These are phyloP conservation scores for Nasturtium officinale DNA, from an alignment of 345 rosid species.

Conservation along the genomic window DNA sequence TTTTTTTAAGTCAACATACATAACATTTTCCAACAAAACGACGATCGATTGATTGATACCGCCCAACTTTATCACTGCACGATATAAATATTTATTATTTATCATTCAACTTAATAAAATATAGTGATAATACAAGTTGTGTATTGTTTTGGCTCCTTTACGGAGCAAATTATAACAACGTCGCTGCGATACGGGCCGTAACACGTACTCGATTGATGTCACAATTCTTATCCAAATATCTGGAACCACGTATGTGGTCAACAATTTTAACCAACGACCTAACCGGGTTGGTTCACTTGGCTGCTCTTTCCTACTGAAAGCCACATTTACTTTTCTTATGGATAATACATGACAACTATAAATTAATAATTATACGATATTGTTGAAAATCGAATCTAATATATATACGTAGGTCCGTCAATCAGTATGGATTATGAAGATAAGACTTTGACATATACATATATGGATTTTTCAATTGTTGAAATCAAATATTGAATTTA, in stretches of 20 bases:
- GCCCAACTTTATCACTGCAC: background rate
- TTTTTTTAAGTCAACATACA: background rate
- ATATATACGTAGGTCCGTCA: constrained; percentile 21
- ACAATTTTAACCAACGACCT: constrained; percentile 22
- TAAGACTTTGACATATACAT: background rate
- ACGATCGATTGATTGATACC: constrained; percentile 2
- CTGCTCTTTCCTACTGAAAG: constrained; percentile 20
- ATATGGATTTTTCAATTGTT: background rate
- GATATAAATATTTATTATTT: background rate
- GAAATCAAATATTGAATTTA: background rate
- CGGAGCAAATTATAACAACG: constrained; percentile 13
- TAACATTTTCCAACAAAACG: constrained; percentile 1
- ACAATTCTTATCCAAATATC: constrained; percentile 35
- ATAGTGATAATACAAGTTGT: constrained; percentile 13
- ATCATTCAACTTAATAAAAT: background rate
- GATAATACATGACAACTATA: constrained; percentile 16
- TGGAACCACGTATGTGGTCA: constrained; percentile 40
- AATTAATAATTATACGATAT: background rate
- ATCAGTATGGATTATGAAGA: background rate
- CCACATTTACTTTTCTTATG: background rate
- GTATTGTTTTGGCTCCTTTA: constrained; percentile 7
- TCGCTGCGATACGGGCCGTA: constrained; percentile 3
- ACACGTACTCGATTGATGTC: constrained; percentile 17
- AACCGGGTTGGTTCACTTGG: constrained; percentile 20
- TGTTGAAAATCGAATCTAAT: background rate